Base-by-base conservation (phyloP, 306 rosid genomes). In the Ceratonia siliqua region DNA sequence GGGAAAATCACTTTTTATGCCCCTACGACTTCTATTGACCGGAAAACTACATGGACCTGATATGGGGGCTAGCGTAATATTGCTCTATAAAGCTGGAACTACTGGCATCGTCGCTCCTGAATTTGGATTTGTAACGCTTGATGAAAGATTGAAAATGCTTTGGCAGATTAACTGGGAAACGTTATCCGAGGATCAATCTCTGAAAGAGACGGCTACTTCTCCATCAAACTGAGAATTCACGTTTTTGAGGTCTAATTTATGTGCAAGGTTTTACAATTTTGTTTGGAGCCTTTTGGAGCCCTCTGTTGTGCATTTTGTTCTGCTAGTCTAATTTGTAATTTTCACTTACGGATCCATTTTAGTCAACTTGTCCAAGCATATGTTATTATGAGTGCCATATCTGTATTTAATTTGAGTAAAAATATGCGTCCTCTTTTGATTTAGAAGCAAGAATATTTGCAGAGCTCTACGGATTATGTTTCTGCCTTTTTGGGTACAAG, bases 1-100 rank as follows among this genome's bases (percentile, higher is more conserved):
- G 98, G 96, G 97, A 36, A 94, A 94, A 89, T 87, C 88, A 5
- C 94, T 94, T 72, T 94, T 94, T 88, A 94, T 94, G 96, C 98
- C 98, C 1, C 89, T 94, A n/a, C 88, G 94, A 57, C 79, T 93
- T 76, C 63, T 94, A 52, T 83, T 94, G 80, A 94, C 98, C 0
- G 98, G 98, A 46, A 94, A 94, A 90, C 84, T 94, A 28, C 98
- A 93, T 21, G 98, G 98, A 79, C 93, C 93, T 0, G 98, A 94
- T 71, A 90, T 94, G 82, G 97, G 89, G 13, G 42, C 89, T 13
- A 85, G 85, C 61, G 50, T 94, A 30, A 66, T 81, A 39, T 79
- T 91, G 76, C 87, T 94, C 14, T 83, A 94, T 81, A 85, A 75
- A 84, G 98, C 95, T 32, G 96, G 85, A 50, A 58, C 49, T 25